Conservation (phyloP, 192 early-diverging fungal species). For the Backusella westeae region DNA sequence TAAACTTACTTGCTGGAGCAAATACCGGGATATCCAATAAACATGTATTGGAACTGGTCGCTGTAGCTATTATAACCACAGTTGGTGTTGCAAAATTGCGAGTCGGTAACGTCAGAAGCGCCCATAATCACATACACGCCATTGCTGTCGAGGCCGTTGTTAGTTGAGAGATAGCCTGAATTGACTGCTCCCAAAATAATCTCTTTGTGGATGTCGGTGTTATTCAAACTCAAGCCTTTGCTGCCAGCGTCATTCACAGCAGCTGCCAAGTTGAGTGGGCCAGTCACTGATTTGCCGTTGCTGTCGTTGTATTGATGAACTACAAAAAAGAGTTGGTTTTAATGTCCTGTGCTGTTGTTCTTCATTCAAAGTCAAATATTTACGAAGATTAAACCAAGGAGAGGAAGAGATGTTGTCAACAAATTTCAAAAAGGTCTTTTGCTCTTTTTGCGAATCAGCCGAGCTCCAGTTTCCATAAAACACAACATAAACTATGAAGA, state of each 20-base stretch:
- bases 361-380: not conserved
- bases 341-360: not conserved
- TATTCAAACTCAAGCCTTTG: slow-evolving; percentile 20
- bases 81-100: slow-evolving; percentile 25
- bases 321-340: not conserved
- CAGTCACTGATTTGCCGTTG: slow-evolving; percentile 30
- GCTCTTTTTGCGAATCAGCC: slow-evolving; percentile 10
- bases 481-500: slow-evolving; percentile 32
- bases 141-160: slow-evolving; percentile 27
- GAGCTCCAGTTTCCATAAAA: slow-evolving; percentile 38
- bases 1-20: slow-evolving; percentile 23
- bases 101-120: slow-evolving; percentile 24
- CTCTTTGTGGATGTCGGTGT: slow-evolving; percentile 16
- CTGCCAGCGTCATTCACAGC: slow-evolving; percentile 30
- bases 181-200: slow-evolving; percentile 35
- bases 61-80: slow-evolving; percentile 33
- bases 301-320: slow-evolving; percentile 31
- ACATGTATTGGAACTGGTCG: slow-evolving; percentile 35
- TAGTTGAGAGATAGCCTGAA: slow-evolving; percentile 27
- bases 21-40: slow-evolving; percentile 34
- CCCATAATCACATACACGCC: slow-evolving; percentile 36
- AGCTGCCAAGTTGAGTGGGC: slow-evolving; percentile 33
- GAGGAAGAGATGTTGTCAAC: slow-evolving; percentile 22
- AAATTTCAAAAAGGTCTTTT: slow-evolving; percentile 28
- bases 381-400: slow-evolving; percentile 30